A percentile compares a stretch with the other conserved stretches of the same genome.
phyloP scores from a whole-genome alignment of 179 eudicot genomes.

The Vitellaria paradoxa region DNA sequence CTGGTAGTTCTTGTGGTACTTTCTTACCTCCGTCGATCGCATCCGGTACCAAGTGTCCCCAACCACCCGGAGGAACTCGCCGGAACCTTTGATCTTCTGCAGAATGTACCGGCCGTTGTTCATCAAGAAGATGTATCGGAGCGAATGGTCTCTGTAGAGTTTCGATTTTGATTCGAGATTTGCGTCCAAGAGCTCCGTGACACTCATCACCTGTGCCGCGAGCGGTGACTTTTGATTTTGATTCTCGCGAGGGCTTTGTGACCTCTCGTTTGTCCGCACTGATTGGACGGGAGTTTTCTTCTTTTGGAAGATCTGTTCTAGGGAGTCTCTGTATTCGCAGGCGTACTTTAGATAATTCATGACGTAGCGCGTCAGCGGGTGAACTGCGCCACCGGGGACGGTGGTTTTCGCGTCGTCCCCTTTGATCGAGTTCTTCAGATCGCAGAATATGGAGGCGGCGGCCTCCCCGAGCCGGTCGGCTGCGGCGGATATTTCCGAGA shows the following conservation, averaged over 20 bases:
- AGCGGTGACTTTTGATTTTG: constrained; percentile 21
- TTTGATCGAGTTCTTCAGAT: constrained; percentile 56
- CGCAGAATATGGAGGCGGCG: constrained; percentile 49
- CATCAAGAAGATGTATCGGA: constrained; percentile 52
- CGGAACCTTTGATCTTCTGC: constrained; percentile 52
- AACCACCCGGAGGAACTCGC: constrained; percentile 48
- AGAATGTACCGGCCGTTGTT: constrained; percentile 59
- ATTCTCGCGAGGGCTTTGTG: not conserved
- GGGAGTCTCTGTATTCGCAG: constrained; percentile 51
- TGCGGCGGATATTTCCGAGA: constrained; percentile 21
- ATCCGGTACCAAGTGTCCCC: constrained; percentile 54
- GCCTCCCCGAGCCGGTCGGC: constrained; percentile 35
- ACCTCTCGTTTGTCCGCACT: not conserved
- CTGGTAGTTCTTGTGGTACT: constrained; percentile 58
- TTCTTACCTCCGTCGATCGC: constrained; percentile 49
- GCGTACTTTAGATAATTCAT: constrained; percentile 65
- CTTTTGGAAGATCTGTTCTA: constrained; percentile 45
- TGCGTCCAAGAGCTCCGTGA: constrained; percentile 41
- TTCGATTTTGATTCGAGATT: constrained; percentile 50
- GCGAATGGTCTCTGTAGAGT: constrained; percentile 42
- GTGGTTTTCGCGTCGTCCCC: constrained; percentile 51
- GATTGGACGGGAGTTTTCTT: constrained; percentile 16
- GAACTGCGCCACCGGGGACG: constrained; percentile 62
- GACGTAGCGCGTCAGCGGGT: constrained; percentile 66
- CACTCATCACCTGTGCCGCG: constrained; percentile 36